Evolutionary conservation across 2,329 filamentous ascomycete genomes (phyloP).

Genomic region (Neopestalotiopsis clavispora): DNA sequence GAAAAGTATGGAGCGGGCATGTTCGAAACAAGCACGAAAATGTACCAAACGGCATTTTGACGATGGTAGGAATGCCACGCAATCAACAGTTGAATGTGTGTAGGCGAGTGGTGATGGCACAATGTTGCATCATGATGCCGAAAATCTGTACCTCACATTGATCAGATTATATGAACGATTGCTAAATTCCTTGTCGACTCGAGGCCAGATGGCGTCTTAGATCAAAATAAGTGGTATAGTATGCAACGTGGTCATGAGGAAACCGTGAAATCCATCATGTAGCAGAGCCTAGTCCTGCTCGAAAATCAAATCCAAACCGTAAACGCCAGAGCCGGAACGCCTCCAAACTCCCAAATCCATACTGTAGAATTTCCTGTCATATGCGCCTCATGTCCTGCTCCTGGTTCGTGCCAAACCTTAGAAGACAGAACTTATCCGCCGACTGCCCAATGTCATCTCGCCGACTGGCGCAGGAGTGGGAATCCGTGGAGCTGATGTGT

Average conservation of each 20-base stretch:
- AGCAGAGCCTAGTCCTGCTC: background rate
- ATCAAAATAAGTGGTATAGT: background rate
- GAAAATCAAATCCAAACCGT: background rate
- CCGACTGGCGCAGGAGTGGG: slow-evolving; percentile 2
- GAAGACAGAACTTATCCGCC: background rate
- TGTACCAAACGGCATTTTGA: too few species aligned
- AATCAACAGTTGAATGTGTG: too few species aligned
- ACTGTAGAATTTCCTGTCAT: background rate
- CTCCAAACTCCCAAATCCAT: background rate
- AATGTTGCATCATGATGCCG: too few species aligned
- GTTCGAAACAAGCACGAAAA: too few species aligned
- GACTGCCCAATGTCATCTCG: background rate
- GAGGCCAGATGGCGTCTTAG: background rate
- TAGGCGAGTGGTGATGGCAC: too few species aligned
- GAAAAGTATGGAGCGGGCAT: background rate
- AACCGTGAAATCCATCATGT: background rate
- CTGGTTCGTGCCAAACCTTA: background rate
- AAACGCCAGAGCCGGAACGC: slow-evolving; percentile 6
- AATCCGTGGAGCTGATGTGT: background rate
- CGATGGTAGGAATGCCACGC: too few species aligned
- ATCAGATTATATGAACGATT: background rate
- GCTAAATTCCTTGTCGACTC: background rate
- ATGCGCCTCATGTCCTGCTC: background rate
- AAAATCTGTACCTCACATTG: too few species aligned
- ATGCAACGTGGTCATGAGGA: background rate